Evolutionary conservation across 768 basidiomycete species (phyloP), one percentile per base, ranked within the genome.

Genomic region (Coprinopsis cinerea): DNA sequence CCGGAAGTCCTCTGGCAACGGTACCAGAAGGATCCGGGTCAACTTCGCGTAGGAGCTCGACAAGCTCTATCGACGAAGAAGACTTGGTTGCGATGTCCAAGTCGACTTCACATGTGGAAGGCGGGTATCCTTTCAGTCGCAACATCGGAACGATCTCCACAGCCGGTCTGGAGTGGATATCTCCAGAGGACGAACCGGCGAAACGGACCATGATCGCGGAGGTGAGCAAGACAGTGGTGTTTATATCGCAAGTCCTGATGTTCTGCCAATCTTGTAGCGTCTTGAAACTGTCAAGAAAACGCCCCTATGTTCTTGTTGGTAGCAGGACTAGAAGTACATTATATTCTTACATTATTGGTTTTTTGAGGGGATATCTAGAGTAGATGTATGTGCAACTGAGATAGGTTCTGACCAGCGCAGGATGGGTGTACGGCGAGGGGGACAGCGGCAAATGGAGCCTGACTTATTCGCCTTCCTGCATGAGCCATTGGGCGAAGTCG

Each of bases 401-500:
- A 11, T 9, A 11, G 15, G 9, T 3, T n/a, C 34, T 14, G 24
- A 5, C 14, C 20, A 32, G 25, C 17, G 22, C 26, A 48, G 14
- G 39, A 44, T 37, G 40, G 30, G 35, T 22, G 28, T n/a, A n/a
- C n/a, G 13, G 15, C 4, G 34, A 48, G 15, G 30, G 41, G 30
- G 46, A 47, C 54, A 48, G 45, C 41, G 40, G 32, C 40, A 42
- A 41, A 30, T 25, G 15, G 30, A 36, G 47, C 18, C 47, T 28
- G 18, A 24, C 44, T 62, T 60, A 87, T 56, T 91, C 87, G 28
- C 81, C 88, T 66, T 92, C 88, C 7, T 78, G 76, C 68, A 92
- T 75, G 40, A 96, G 71, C 92, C 92, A 95, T 32, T 81, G 68
- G 0, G 90, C 89, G 61, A 95, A 96, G 64, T 83, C 79, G 47